A percentile compares a stretch with the other conserved stretches of the same genome.
Conservation (phyloP, 73 alveolate genomes). For the Uronychia setigera region DNA sequence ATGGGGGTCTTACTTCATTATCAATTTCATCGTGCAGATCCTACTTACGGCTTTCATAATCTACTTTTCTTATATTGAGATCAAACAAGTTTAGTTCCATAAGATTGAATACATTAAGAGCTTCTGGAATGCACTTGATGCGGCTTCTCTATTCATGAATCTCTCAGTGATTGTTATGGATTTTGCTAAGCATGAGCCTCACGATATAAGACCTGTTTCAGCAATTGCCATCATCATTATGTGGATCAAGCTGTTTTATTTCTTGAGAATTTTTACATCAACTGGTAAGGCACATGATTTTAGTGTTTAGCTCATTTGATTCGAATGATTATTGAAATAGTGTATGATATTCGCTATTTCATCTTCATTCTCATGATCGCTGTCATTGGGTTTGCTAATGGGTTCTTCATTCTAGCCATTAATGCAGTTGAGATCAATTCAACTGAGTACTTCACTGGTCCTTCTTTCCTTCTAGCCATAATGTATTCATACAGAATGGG, state of each 20-base stretch:
- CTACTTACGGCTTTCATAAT: neutral
- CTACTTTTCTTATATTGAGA: constrained; percentile 12
- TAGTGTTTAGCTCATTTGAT: neutral
- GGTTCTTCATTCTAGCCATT: constrained; percentile 22
- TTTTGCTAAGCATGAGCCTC: too few species aligned
- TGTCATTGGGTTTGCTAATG: constrained; percentile 33
- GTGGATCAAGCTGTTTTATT: constrained; percentile 42
- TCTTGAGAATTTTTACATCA: constrained; percentile 29
- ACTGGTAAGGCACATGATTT: too few species aligned
- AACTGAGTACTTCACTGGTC: neutral
- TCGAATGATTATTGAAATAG: constrained; percentile 49
- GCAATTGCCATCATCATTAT: constrained; percentile 17
- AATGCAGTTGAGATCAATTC: neutral
- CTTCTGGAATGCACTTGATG: too few species aligned
- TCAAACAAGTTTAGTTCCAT: too few species aligned
- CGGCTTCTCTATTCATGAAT: too few species aligned
- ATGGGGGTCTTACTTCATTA: neutral
- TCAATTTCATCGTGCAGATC: neutral
- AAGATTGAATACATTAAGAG: too few species aligned
- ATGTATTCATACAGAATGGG: neutral
- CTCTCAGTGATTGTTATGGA: too few species aligned
- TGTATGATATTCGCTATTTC: constrained; percentile 29
- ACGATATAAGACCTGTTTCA: constrained; percentile 34
- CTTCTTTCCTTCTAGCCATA: neutral
- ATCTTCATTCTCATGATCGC: constrained; percentile 25